A percentile compares a stretch with the other conserved stretches of the same genome.
Conservation (phyloP, 2,329 filamentous ascomycete species). For the Teratosphaeriaceae sp. region DNA sequence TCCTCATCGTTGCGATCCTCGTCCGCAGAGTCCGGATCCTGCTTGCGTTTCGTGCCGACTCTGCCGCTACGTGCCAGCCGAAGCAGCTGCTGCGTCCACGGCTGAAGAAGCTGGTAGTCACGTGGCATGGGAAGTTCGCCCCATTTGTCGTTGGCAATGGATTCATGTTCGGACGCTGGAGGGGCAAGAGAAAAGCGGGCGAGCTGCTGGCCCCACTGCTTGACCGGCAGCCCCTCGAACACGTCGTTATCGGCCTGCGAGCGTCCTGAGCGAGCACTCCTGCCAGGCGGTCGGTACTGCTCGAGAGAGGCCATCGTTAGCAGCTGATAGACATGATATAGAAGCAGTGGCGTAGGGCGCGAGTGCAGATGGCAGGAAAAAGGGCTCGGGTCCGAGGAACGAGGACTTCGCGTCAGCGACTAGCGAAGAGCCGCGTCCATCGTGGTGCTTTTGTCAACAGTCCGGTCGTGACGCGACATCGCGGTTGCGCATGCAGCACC, state of each 20-base stretch:
- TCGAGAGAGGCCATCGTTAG: conserved; percentile 9
- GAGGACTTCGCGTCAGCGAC: too few relatives aligned
- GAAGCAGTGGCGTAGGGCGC: background rate
- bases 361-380: background rate
- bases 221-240: conserved; percentile 71
- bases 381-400: too few relatives aligned
- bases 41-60: conserved; percentile 53
- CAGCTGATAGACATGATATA: too few relatives aligned
- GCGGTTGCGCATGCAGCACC: too few relatives aligned
- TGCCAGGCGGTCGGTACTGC: conserved; percentile 51
- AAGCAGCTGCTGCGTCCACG: conserved; percentile 75
- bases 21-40: conserved; percentile 48
- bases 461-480: too few relatives aligned
- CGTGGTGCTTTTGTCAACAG: too few relatives aligned
- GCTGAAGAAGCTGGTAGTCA: conserved; percentile 69
- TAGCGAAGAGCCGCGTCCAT: too few relatives aligned
- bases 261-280: conserved; percentile 52
- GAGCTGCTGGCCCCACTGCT: conserved; percentile 70
- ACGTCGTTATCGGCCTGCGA: conserved; percentile 59
- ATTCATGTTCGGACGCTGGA: conserved; percentile 19
- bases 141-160: conserved; percentile 54
- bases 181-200: conserved; percentile 26
- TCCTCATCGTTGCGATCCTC: conserved; percentile 49
- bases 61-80: conserved; percentile 70
- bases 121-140: conserved; percentile 83